Conservation (phyloP, 1,139 yeast species). For the Nakaseomyces glabratus region DNA sequence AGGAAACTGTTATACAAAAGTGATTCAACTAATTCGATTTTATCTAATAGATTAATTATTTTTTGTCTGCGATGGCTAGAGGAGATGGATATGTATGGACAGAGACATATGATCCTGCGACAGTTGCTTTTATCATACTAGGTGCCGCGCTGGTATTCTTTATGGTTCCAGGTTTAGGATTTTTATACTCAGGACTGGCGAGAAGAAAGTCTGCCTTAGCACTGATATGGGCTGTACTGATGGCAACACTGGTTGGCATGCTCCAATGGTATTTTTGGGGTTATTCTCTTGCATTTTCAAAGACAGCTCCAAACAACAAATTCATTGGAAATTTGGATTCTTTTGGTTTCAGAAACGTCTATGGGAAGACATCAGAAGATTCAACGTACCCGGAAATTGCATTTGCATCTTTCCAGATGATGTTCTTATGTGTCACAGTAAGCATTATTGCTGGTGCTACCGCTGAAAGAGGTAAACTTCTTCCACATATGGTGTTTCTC, state of each 20-base stretch:
- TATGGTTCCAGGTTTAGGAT: conserved; percentile 94
- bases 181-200: conserved; percentile 86
- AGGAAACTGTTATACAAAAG: too few species aligned
- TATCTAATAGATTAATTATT: too few species aligned
- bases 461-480: conserved; percentile 85
- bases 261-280: conserved; percentile 99
- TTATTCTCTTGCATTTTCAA: conserved; percentile 77
- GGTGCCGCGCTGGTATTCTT: conserved; percentile 70
- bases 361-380: conserved; percentile 38
- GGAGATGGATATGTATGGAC: conserved; percentile 21
- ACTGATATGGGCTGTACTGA: conserved; percentile 72
- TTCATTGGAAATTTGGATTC: conserved; percentile 79
- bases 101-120: conserved; percentile 42
- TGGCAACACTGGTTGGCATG: conserved; percentile 69
- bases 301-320: conserved; percentile 57
- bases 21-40: too few species aligned
- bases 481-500: conserved; percentile 75
- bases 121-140: conserved; percentile 41
- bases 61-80: too few species aligned
- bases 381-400: conserved; percentile 67
- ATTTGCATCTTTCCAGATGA: conserved; percentile 80
- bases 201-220: conserved; percentile 86
- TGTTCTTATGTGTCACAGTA: conserved; percentile 81
- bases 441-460: conserved; percentile 92
- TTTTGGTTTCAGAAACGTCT: conserved; percentile 70